Percentiles rank a stretch among this genome's conserved stretches.
phyloP scores from a whole-genome alignment of 805 yeast genomes.

The Zygosaccharomyces gambellarensis region DNA sequence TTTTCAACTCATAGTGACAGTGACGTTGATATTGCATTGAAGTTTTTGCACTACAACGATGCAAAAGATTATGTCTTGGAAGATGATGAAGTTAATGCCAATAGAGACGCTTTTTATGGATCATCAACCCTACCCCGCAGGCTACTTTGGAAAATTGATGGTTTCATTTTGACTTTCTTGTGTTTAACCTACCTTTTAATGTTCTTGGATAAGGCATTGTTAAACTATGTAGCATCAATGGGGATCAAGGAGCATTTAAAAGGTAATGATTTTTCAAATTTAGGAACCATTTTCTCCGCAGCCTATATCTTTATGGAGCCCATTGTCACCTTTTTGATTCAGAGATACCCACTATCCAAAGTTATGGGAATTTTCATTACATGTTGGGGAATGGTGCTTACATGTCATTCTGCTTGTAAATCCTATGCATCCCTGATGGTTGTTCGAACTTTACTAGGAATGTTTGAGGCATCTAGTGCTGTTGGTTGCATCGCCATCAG shows the following conservation, averaged over 20 bases:
- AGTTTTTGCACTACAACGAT: slow-evolving; percentile 18
- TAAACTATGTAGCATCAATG: slow-evolving; percentile 62
- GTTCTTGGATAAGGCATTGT: slow-evolving; percentile 54
- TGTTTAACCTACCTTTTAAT: slow-evolving; percentile 53
- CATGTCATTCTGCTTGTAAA: slow-evolving; percentile 49
- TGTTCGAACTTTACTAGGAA: slow-evolving; percentile 49
- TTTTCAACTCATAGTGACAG: slow-evolving; percentile 6
- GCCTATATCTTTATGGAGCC: slow-evolving; percentile 54
- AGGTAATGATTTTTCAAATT: slow-evolving; percentile 46
- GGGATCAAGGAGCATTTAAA: slow-evolving; percentile 49
- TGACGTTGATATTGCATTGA: slow-evolving; percentile 24
- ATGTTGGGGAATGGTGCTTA: slow-evolving; percentile 51
- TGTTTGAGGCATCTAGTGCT: slow-evolving; percentile 51
- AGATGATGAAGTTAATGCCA: slow-evolving; percentile 3
- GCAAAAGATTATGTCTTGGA: slow-evolving; percentile 16
- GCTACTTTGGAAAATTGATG: slow-evolving; percentile 42
- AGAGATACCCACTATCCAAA: slow-evolving; percentile 50
- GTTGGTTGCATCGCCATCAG: slow-evolving; percentile 55
- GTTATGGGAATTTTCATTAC: slow-evolving; percentile 44
- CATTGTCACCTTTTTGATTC: slow-evolving; percentile 44
- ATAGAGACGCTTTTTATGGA: slow-evolving; percentile 25
- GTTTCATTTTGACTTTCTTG: slow-evolving; percentile 44
- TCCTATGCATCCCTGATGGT: slow-evolving; percentile 51
- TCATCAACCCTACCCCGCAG: slow-evolving; percentile 18
- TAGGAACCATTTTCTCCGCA: slow-evolving; percentile 51